Conservation (phyloP, 2,329 filamentous ascomycete genomes). For the Penicillium hesseltinei region DNA sequence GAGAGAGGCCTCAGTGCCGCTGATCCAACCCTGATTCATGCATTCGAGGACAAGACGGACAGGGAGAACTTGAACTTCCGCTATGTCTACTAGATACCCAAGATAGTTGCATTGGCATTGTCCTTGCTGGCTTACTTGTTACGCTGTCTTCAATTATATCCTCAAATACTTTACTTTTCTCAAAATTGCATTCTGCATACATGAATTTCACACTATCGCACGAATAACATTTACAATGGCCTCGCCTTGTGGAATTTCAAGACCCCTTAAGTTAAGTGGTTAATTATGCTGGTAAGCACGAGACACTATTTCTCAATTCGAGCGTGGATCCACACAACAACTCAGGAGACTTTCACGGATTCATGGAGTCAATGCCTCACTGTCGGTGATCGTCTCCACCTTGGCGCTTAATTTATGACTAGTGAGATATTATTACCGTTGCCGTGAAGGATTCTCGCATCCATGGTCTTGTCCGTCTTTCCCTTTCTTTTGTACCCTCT, state of each 20-base stretch:
- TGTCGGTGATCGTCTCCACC: not conserved
- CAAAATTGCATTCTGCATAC: not conserved
- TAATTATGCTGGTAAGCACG: not conserved
- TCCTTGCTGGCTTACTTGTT: not conserved
- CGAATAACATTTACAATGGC: not conserved
- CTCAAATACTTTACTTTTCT: no score
- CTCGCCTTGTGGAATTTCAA: not conserved
- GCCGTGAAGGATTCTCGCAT: no score
- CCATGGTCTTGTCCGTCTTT: no score
- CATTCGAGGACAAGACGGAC: slow-evolving; percentile 64
- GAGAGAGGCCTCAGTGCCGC: slow-evolving; percentile 43
- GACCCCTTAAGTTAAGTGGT: not conserved
- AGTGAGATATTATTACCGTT: not conserved
- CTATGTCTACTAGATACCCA: slow-evolving; percentile 49
- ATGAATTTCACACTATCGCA: no score
- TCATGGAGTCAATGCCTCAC: not conserved
- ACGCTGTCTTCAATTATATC: not conserved
- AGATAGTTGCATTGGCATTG: not conserved
- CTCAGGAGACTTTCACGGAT: no score
- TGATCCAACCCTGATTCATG: slow-evolving; percentile 49
- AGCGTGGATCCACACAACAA: no score
- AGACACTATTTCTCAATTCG: not conserved
- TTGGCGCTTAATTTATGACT: not conserved
- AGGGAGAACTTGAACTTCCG: slow-evolving; percentile 60
- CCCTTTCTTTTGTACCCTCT: no score